Evolutionary conservation across 169 alveolate species (phyloP), one percentile per base, ranked within the genome.

Genomic region (Cryptosporidium xiaoi): DNA sequence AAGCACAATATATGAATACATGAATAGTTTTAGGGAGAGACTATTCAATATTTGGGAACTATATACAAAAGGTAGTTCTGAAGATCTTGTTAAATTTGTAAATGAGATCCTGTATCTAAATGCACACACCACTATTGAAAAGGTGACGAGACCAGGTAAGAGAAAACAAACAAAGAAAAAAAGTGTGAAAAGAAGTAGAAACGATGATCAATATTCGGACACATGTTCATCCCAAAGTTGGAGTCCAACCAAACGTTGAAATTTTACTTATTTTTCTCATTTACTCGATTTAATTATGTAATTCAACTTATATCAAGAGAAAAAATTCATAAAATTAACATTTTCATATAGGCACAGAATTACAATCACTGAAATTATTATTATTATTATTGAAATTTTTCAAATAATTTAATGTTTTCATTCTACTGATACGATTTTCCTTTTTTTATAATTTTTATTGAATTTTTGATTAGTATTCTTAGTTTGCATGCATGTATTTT

Each of bases 221-320:
- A 7, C 65, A 40, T 29, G 27, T 66, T 71, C 84, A 29, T 27
- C 71, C 8, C 65, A 77, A 31, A 77, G 87, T 46, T 77, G 71
- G 87, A 77, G 60, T 18, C 87, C 87, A 55, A 55, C 48, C 44
- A 58, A 60, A 77, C 20, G 5, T 48, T 31, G 44, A 53, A 33
- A 53, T 33, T 27, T 50, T 71, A 27, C 24, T 34, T 51, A 6
- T 1, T 5, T 50, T 56, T 56, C 29, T 34, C 31, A 56, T 18
- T 18, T 50, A 1, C 6, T 40, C 36, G 56, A 2, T 24, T 18
- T 16, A 53, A 53, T 69, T 69, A 69, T 51, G n/a, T 31, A 8
- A 68, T 40, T 40, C 10, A 24, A 24, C 27, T 24, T 24, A 24
- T 24, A 0, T 40, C 10, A 40, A 40, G 48, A 40, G 10, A 40